These are phyloP conservation scores for Logfia minima DNA, from an alignment of 129 eudicot species.

Conservation along the genomic window DNA sequence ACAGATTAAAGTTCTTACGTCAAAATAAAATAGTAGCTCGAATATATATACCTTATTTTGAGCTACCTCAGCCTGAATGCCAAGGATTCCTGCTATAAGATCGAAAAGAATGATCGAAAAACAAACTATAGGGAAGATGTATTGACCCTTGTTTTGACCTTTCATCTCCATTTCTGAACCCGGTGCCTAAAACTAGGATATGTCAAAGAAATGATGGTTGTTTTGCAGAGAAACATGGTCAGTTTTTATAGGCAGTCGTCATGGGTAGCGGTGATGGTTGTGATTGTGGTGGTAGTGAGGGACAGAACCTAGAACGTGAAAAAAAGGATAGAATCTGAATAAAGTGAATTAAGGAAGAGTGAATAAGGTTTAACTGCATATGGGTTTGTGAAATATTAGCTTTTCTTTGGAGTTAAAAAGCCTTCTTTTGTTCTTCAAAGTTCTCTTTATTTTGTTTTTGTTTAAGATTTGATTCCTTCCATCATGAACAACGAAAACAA, in stretches of 20 bases:
- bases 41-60: conserved; percentile 64
- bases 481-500: too few relatives aligned
- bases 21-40: neutral
- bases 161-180: conserved; percentile 37
- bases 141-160: conserved; percentile 27
- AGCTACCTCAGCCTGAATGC: conserved; percentile 75
- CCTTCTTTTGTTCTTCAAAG: conserved; percentile 18
- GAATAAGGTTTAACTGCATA: conserved; percentile 34
- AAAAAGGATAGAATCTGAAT: conserved; percentile 49
- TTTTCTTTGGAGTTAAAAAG: conserved; percentile 24
- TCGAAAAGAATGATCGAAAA: conserved; percentile 59
- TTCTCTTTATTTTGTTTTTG: conserved; percentile 24
- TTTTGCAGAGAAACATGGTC: conserved; percentile 8
- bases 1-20: neutral
- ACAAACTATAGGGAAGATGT: conserved; percentile 46
- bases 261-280: neutral
- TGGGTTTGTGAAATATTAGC: conserved; percentile 37
- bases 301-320: conserved; percentile 21
- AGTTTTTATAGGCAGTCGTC: conserved; percentile 31
- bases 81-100: conserved; percentile 73
- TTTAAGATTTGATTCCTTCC: neutral
- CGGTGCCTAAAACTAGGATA: neutral
- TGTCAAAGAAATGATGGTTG: conserved; percentile 1
- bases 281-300: conserved; percentile 5
- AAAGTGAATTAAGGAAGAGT: conserved; percentile 38